Evolutionary conservation across 208 protist genomes (phyloP), one percentile per base, ranked within the genome.

Genomic region (Trypanosoma cruzi): DNA sequence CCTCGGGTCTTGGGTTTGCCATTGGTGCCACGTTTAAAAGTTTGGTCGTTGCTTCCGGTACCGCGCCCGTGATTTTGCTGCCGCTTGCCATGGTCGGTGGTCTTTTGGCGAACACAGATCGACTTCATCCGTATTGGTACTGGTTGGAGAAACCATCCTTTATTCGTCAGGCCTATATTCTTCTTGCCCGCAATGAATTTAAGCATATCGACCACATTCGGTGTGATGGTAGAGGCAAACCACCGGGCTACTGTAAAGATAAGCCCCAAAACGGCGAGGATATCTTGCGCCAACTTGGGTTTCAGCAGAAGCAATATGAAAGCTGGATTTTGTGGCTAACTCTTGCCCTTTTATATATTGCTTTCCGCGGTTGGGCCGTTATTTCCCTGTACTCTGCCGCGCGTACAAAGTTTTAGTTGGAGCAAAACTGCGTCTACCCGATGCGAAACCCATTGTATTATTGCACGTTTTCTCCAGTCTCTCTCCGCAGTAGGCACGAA

Each of bases 61-160:
- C 89, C 37, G 60, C 81, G 26, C 86, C 89, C 14, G 64, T 90
- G 16, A 80, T 92, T 44, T 29, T 92, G 46, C 36, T 94, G 34
- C 89, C 89, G 3, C 71, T 94, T 61, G 53, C 73, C 10, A 58
- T 92, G 37, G 86, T 73, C 3, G 84, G 84, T 54, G 89, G 89
- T 46, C 68, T 94, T 40, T 80, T 86, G 37, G 89, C 86, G 20
- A 90, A 65, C 63, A 89, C 84, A 24, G 62, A 71, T 28, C 81
- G 84, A 29, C 71, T 95, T 49, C 80, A 80, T 4, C 86, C 85
- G 26, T 91, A 95, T 77, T 95, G 86, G 82, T 89, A 90, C 70
- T 90, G 81, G 79, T 32, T 95, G 44, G 82, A 95, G 72, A 91
- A 92, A 68, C 79, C 67, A 11, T 89, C 84, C 22, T 88, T 88